Base-by-base conservation (phyloP, 2,329 filamentous ascomycete genomes). In the Akanthomyces lecanii region DNA sequence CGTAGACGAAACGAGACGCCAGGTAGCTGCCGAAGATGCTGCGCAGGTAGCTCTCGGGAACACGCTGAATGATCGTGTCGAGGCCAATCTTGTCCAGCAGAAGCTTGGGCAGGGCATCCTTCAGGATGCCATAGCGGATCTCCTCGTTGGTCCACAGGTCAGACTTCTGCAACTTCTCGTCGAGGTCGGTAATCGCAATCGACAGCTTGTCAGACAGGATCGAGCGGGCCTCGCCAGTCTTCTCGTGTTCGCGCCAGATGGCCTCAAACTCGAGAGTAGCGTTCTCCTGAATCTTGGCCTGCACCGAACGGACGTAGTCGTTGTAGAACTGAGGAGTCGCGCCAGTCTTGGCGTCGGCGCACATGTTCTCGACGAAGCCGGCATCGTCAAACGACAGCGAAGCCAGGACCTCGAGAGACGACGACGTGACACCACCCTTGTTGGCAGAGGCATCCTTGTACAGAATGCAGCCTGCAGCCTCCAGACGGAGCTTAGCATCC, bases 381-480 rank as follows among this genome's bases (percentile, higher is more conserved):
- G 86, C 81, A 68, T 99, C 95, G 71, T 99, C 91, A 73, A 99
- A 98, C 47, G 92, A 95, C 63, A 99, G 83, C 16, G 92, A 95
- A 8, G 95, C 95, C 28, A 99, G 85, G 6, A 99, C 95, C 73
- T 99, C 95, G 38, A 98, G 87, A 0, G 95, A 98, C 0, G 95
- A 98, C 0, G 92, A 97, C 0, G 95, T 99, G 52, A 99, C 95
- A 75, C 95, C 95, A 67, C 95, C 95, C 83, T 99, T 99, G 85
- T 99, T 99, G 63, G 94, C 93, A 44, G 92, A 97, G 5, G 95
- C 95, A 76, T 99, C 95, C 81, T 99, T 99, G 88, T 92, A 97
- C 47, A 99, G 78, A 70, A 98, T 87, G 73, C 92, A 96, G 65
- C 95, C 95, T n/a, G 94, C 93, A 70, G 92, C 89, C 79, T 99